phyloP scores from a whole-genome alignment of 208 protist genomes.

The Vickermania ingenoplastis region DNA sequence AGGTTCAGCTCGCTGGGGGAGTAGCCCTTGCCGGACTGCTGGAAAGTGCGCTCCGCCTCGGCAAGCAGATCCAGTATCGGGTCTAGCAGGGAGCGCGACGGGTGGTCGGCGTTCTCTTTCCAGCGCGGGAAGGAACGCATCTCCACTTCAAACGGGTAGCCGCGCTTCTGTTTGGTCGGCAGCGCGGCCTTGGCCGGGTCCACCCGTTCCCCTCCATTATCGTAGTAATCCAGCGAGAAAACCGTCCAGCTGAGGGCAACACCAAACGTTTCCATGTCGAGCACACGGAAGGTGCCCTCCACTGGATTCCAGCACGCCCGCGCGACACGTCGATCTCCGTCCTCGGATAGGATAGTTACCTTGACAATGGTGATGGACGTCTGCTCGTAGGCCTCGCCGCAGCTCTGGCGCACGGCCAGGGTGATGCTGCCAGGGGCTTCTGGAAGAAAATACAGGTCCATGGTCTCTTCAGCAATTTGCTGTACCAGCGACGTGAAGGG shows the following conservation, averaged over 20 bases:
- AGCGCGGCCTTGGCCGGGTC: background rate
- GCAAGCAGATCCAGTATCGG: constrained; percentile 78
- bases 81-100: constrained; percentile 54
- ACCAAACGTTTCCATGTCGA: constrained; percentile 78
- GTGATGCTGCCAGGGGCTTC: constrained; percentile 74
- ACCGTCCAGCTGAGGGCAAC: constrained; percentile 76
- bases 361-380: constrained; percentile 56
- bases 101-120: constrained; percentile 67
- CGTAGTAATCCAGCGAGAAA: constrained; percentile 60
- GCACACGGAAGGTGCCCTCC: constrained; percentile 57
- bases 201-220: constrained; percentile 6
- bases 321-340: constrained; percentile 64
- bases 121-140: constrained; percentile 71
- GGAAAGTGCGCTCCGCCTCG: constrained; percentile 65
- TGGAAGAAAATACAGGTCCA: constrained; percentile 82
- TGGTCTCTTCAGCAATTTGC: constrained; percentile 77
- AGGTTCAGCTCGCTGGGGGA: constrained; percentile 74
- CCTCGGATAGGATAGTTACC: constrained; percentile 79
- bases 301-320: constrained; percentile 73
- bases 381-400: constrained; percentile 57
- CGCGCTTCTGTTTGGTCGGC: constrained; percentile 13
- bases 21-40: constrained; percentile 69
- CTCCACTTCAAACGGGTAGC: constrained; percentile 79
- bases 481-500: constrained; percentile 77
- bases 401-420: constrained; percentile 69